These are phyloP conservation scores for Elaeis guineensis DNA, from an alignment of 176 grass and related monocot genomes.

Conservation along the genomic window DNA sequence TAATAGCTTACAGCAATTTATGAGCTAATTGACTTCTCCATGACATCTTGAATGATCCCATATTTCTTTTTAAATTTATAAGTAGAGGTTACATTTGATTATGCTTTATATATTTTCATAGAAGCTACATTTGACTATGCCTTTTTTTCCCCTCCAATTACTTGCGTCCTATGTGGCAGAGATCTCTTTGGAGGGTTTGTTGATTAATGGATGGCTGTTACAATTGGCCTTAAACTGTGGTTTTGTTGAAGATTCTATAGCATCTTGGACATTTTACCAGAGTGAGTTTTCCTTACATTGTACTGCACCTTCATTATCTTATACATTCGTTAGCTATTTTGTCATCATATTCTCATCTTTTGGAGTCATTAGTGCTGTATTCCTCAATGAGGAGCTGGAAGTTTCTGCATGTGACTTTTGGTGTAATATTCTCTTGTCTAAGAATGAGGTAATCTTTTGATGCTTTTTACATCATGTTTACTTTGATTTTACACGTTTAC, in stretches of 20 bases:
- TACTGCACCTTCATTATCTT: constrained; percentile 3
- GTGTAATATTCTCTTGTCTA: constrained; percentile 47
- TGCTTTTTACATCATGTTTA: neutral
- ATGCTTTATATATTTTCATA: too few relatives aligned
- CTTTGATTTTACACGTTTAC: too few relatives aligned
- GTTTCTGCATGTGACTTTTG: constrained; percentile 69
- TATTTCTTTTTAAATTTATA: too few relatives aligned
- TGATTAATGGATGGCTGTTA: constrained; percentile 73
- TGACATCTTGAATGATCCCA: too few relatives aligned
- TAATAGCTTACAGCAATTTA: too few relatives aligned
- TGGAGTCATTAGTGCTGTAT: constrained; percentile 51
- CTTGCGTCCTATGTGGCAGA: constrained; percentile 30
- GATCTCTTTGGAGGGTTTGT: constrained; percentile 44
- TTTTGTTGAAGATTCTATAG: constrained; percentile 59
- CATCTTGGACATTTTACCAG: constrained; percentile 49
- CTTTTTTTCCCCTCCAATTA: too few relatives aligned
- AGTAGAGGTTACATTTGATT: too few relatives aligned
- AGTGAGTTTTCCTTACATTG: constrained; percentile 30
- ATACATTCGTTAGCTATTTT: constrained; percentile 10
- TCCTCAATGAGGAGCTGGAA: constrained; percentile 52
- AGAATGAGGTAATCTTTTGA: constrained; percentile 43
- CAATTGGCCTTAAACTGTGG: constrained; percentile 41
- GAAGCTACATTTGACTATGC: too few relatives aligned
- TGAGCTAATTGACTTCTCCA: too few relatives aligned
- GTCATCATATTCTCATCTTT: constrained; percentile 22